Conservation (phyloP, 768 basidiomycete species). For the Suillus subaureus region DNA sequence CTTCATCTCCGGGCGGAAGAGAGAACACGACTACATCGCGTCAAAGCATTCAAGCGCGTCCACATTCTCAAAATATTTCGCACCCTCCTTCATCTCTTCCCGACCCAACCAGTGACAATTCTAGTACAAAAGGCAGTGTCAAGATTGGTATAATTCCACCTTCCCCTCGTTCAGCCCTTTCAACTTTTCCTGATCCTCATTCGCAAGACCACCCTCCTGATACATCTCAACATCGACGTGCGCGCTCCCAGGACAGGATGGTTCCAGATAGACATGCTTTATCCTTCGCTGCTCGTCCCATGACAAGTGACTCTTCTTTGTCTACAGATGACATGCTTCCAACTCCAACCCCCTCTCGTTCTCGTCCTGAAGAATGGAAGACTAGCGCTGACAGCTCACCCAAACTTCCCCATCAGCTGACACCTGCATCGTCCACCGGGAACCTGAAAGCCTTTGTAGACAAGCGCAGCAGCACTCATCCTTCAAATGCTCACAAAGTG, state of each 20-base stretch:
- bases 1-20: conserved; percentile 9
- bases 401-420: conserved; percentile 20
- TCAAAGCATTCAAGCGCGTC: neutral
- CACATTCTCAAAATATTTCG: conserved; percentile 16
- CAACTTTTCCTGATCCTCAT: conserved; percentile 2
- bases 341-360: conserved; percentile 28
- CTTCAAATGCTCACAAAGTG: conserved; percentile 6
- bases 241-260: conserved; percentile 33
- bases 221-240: conserved; percentile 26
- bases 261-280: conserved; percentile 35
- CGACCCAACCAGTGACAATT: conserved; percentile 8
- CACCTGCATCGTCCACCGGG: conserved; percentile 35
- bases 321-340: conserved; percentile 27
- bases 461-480: conserved; percentile 16
- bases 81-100: conserved; percentile 12
- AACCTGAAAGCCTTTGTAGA: conserved; percentile 32
- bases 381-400: conserved; percentile 16
- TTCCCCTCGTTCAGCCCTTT: conserved; percentile 24
- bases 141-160: conserved; percentile 35
- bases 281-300: conserved; percentile 34
- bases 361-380: conserved; percentile 22
- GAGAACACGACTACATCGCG: conserved; percentile 1
- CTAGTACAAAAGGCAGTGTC: conserved; percentile 24
- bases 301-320: conserved; percentile 22
- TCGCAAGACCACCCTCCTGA: conserved; percentile 23